These are phyloP conservation scores for Hydrangea macrophylla DNA, from an alignment of 148 eudicot species.

Conservation along the genomic window DNA sequence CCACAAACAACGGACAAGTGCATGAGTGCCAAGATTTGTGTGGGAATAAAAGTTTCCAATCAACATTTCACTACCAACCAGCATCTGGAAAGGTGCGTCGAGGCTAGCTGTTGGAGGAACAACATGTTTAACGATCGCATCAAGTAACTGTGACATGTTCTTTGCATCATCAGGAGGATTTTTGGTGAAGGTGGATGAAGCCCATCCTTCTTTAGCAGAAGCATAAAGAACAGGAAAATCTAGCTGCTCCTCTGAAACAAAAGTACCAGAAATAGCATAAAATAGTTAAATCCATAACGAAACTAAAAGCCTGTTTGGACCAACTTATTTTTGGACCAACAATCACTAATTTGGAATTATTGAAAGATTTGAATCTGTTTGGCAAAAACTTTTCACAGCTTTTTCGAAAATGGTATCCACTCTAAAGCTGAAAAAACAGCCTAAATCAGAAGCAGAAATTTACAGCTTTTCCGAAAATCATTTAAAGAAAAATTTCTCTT, in stretches of 20 bases:
- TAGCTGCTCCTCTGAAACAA: conserved; percentile 83
- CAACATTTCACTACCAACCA: conserved; percentile 51
- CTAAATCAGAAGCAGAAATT: too few relatives aligned
- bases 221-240: conserved; percentile 99
- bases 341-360: too few relatives aligned
- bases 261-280: neutral
- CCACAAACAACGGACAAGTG: neutral
- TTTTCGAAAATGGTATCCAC: too few relatives aligned
- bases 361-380: too few relatives aligned
- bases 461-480: too few relatives aligned
- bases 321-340: too few relatives aligned
- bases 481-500: too few relatives aligned
- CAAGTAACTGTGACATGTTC: conserved; percentile 93
- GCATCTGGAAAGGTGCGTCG: conserved; percentile 86
- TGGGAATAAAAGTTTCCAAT: neutral
- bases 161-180: conserved; percentile 64
- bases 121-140: conserved; percentile 83
- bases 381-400: too few relatives aligned
- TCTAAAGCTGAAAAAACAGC: too few relatives aligned
- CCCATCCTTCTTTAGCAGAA: conserved; percentile 99
- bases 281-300: conserved; percentile 7
- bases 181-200: conserved; percentile 81
- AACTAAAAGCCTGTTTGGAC: too few relatives aligned
- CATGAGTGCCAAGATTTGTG: neutral
- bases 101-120: conserved; percentile 66